phyloP scores from a whole-genome alignment of 2,329 filamentous ascomycete genomes.

The Didymella segeticola region DNA sequence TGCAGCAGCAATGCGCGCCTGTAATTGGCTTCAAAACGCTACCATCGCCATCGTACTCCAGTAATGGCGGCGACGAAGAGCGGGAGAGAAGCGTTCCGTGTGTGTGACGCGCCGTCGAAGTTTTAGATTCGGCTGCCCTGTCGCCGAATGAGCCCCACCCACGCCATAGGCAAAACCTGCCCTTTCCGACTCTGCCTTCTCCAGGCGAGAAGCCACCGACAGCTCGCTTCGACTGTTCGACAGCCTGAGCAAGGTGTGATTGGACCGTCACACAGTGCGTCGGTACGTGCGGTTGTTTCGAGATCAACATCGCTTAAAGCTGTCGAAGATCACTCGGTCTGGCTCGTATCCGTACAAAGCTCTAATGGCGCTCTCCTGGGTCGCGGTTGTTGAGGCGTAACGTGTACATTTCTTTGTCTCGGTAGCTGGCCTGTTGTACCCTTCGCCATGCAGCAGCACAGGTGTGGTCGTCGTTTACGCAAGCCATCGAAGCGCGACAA shows the following conservation, averaged over 20 bases:
- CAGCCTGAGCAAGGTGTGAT: background rate
- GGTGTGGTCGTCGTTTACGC: background rate
- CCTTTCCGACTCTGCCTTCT: background rate
- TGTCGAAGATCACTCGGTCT: constrained; percentile 1
- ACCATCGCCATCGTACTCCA: constrained; percentile 3
- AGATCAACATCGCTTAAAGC: constrained; percentile 12
- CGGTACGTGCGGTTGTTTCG: too few relatives aligned
- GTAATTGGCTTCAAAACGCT: constrained; percentile 9
- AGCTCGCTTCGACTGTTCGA: background rate
- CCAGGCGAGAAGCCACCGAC: constrained; percentile 1
- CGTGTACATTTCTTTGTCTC: background rate
- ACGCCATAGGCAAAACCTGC: constrained; percentile 1
- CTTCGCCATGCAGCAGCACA: background rate
- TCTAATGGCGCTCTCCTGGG: background rate
- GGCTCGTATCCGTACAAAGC: background rate
- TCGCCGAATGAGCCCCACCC: constrained; percentile 6
- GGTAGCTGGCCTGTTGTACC: background rate
- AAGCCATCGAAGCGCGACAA: background rate
- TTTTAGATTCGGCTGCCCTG: constrained; percentile 9
- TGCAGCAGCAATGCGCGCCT: constrained; percentile 2
- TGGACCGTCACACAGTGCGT: too few relatives aligned
- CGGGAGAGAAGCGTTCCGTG: constrained; percentile 13
- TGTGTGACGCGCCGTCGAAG: constrained; percentile 5
- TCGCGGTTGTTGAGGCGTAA: background rate
- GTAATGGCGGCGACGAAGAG: constrained; percentile 1